Evolutionary conservation across 1,284 basidiomycete genomes (phyloP).

Genomic region (Leccinum griseonigrum): DNA sequence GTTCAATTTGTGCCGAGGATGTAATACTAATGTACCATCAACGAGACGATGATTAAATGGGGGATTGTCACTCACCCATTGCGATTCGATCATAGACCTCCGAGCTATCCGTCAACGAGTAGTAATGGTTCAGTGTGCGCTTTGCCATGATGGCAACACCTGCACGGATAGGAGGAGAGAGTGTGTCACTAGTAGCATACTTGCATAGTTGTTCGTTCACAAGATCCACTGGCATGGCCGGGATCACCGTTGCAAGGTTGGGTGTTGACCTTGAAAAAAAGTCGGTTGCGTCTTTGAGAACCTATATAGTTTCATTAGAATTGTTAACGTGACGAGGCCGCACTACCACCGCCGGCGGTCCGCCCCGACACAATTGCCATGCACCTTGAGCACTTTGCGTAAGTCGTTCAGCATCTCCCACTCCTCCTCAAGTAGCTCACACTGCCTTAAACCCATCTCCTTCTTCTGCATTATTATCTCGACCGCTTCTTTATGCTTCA

Average conservation of each 20-base stretch:
- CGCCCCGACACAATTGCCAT: no score
- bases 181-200: neutral
- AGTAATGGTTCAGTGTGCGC: neutral
- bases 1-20: neutral
- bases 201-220: neutral
- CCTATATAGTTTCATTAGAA: neutral
- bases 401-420: neutral
- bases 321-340: neutral
- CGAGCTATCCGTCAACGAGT: neutral
- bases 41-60: neutral
- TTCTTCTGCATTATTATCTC: neutral
- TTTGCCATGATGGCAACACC: neutral
- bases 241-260: neutral
- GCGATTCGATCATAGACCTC: neutral
- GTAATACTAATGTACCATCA: neutral
- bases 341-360: neutral
- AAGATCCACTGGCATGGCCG: neutral
- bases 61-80: neutral
- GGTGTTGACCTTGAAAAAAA: neutral
- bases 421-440: neutral
- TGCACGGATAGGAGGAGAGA: neutral
- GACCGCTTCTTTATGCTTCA: neutral
- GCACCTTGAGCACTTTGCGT: neutral
- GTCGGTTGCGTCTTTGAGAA: neutral
- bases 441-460: neutral